phyloP scores from a whole-genome alignment of 2,329 filamentous ascomycete genomes.

The Didymella glomerata region DNA sequence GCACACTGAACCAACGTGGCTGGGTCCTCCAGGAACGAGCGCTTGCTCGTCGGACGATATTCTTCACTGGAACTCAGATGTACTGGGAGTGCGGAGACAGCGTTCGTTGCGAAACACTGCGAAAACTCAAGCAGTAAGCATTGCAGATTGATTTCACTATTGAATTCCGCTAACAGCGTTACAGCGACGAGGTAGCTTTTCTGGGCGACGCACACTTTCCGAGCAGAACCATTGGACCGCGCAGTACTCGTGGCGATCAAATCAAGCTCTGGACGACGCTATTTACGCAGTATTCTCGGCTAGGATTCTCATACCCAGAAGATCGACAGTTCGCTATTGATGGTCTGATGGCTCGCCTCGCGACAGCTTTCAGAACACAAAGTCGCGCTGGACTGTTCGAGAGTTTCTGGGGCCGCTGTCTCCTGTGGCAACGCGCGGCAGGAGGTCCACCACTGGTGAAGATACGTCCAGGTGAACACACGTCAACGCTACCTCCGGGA shows the following conservation, averaged over 20 bases:
- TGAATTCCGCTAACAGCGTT: neutral
- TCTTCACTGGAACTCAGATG: neutral
- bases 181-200: conserved; percentile 35
- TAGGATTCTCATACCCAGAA: neutral
- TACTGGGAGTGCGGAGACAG: neutral
- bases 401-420: neutral
- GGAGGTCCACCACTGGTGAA: neutral
- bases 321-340: neutral
- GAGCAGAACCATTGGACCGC: neutral
- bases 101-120: neutral
- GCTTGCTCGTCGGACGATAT: neutral
- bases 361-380: neutral
- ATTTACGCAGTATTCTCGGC: neutral
- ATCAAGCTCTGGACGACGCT: neutral
- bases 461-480: neutral
- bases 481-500: neutral
- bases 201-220: conserved; percentile 43
- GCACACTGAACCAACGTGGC: neutral
- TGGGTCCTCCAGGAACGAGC: neutral
- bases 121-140: neutral
- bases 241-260: neutral
- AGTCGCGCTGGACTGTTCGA: neutral
- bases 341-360: neutral
- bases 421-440: neutral
- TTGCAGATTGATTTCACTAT: neutral